Evolutionary conservation across 2,329 filamentous ascomycete species (phyloP).

Genomic region (Fusarium verticillioides): DNA sequence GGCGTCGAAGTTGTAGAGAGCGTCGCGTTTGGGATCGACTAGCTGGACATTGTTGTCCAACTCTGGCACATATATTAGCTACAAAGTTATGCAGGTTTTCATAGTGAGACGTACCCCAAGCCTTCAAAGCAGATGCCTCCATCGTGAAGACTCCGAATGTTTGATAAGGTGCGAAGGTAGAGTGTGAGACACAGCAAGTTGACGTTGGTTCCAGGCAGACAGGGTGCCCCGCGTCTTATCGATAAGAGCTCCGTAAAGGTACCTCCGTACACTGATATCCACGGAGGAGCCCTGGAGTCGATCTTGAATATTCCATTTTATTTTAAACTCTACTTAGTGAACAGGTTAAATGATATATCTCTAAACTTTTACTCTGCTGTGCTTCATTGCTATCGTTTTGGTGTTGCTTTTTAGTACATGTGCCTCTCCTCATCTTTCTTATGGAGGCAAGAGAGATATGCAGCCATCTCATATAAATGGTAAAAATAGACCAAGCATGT

Average conservation of each 20-base stretch:
- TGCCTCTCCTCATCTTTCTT: background rate
- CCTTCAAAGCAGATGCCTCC: conserved; percentile 48
- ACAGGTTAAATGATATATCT: too few relatives aligned
- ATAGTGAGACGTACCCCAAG: conserved; percentile 41
- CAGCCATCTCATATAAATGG: background rate
- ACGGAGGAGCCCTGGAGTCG: background rate
- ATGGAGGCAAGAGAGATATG: too few relatives aligned
- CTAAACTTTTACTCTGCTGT: background rate
- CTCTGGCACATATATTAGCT: conserved; percentile 64
- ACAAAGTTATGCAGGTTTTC: background rate
- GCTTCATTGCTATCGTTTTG: background rate
- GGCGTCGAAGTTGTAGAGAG: conserved; percentile 86
- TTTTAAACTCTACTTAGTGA: background rate
- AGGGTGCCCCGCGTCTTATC: conserved; percentile 45
- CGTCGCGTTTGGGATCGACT: conserved; percentile 87
- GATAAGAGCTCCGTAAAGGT: conserved; percentile 40
- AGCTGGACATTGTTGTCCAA: conserved; percentile 87
- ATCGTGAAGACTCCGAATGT: conserved; percentile 34
- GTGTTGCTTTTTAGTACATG: too few relatives aligned
- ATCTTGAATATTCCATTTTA: background rate
- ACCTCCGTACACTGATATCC: background rate
- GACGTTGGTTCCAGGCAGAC: conserved; percentile 28
- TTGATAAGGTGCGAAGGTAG: conserved; percentile 17
- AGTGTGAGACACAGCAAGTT: conserved; percentile 28
- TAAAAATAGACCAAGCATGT: background rate